Base-by-base conservation (phyloP, 805 yeast species). In the Saturnispora hagleri region DNA sequence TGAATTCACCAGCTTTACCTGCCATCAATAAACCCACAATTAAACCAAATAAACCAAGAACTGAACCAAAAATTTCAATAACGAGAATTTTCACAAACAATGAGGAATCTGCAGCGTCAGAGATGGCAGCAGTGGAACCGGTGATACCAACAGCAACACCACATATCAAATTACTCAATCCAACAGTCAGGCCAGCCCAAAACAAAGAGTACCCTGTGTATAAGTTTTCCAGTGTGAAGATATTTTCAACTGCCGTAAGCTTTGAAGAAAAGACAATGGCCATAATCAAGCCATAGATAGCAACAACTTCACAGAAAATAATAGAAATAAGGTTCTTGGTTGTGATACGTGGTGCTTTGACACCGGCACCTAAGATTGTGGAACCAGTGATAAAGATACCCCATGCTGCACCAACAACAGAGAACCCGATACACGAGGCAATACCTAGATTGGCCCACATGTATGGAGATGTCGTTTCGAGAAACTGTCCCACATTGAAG, bases 341-440 rank as follows among this genome's bases (percentile, higher is more conserved):
- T 43, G 98, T 90, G 66, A 93, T 95, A 67, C 98, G 77, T 49
- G 99, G 99, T 13, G 96, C 93, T 69, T 87, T 87, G 54, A 93
- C 97, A 74, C 99, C 99, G 3, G 99, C 99, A 61, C 99, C 99
- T 56, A 93, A 72, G 60, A 93, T 87, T 28, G 97, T 82, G 1
- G 97, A 76, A 41, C 99, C 99, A 2, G 98, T 91, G 55, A 93
- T 79, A 68, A 91, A 93, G 59, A 93, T 93, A 57, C 99, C 99
- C 99, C 99, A 93, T 5, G 98, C 98, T 15, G 99, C 99, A 40
- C 99, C 99, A 42, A 90, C 84, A 15, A 93, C 97, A 47, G 95
- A 84, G 54, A 93, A 77, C 13, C 98, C 98, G 60, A 95, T 89
- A 71, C 99, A 91, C 48, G 82, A 71, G 15, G 86, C 84, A 56